Percentiles rank a stretch among this genome's conserved stretches.
These are phyloP conservation scores for Arthrobotrys iridis DNA, from an alignment of 2,329 filamentous ascomycete genomes.

Conservation along the genomic window DNA sequence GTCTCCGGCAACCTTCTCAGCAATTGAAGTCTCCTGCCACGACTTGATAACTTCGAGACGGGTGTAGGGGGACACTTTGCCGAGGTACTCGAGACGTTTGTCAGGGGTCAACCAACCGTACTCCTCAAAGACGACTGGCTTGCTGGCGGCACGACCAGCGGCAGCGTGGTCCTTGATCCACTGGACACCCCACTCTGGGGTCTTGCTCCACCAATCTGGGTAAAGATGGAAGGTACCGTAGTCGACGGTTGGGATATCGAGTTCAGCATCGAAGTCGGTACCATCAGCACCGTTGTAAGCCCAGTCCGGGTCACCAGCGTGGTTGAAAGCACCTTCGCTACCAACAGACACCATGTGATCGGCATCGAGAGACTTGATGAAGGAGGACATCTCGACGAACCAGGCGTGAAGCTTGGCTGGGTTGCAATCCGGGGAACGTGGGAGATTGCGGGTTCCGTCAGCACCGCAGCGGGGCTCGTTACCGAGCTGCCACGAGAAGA, in stretches of 20 bases:
- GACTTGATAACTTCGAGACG: slow-evolving; percentile 64
- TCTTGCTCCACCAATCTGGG: slow-evolving; percentile 69
- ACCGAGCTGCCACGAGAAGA: slow-evolving; percentile 69
- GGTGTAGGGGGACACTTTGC: slow-evolving; percentile 63
- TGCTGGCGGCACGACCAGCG: slow-evolving; percentile 62
- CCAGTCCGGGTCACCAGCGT: slow-evolving; percentile 58
- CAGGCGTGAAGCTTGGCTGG: slow-evolving; percentile 64
- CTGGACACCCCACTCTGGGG: slow-evolving; percentile 65
- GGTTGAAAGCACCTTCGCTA: slow-evolving; percentile 62
- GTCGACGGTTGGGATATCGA: slow-evolving; percentile 65
- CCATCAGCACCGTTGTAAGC: slow-evolving; percentile 64
- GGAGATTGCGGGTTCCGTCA: slow-evolving; percentile 64
- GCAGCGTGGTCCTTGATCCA: slow-evolving; percentile 69
- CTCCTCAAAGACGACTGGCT: slow-evolving; percentile 69
- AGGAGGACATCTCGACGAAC: slow-evolving; percentile 68
- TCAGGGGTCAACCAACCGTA: slow-evolving; percentile 68
- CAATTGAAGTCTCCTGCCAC: slow-evolving; percentile 66
- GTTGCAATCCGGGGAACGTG: slow-evolving; percentile 62
- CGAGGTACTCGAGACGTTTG: slow-evolving; percentile 64
- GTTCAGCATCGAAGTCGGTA: slow-evolving; percentile 67
- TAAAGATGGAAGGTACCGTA: slow-evolving; percentile 69
- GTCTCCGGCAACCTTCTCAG: slow-evolving; percentile 65
- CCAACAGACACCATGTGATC: slow-evolving; percentile 69
- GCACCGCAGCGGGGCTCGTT: slow-evolving; percentile 68
- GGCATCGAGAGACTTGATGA: slow-evolving; percentile 67